Conservation (phyloP, 75 land plant species). For the Cupressus sempervirens region DNA sequence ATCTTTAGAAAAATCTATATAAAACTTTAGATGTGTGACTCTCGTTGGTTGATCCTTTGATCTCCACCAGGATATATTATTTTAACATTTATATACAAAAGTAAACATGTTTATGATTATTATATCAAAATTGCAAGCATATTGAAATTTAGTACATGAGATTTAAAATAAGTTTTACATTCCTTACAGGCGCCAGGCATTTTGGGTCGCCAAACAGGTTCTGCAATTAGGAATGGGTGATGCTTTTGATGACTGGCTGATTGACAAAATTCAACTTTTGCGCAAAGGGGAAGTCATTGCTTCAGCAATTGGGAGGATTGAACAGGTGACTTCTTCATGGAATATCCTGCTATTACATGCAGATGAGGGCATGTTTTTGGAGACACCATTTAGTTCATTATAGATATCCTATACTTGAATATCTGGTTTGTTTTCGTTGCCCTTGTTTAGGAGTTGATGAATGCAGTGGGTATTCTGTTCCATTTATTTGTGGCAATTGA, state of each 20-base stretch:
- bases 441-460: background rate
- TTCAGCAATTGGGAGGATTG: constrained; percentile 63
- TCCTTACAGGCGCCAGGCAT: constrained; percentile 76
- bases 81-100: background rate
- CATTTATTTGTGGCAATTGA: background rate
- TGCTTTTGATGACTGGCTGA: constrained; percentile 97
- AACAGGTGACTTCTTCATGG: constrained; percentile 50
- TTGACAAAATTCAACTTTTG: constrained; percentile 77
- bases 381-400: background rate
- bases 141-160: background rate
- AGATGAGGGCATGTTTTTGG: background rate
- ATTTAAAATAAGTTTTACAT: background rate
- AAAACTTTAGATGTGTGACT: background rate
- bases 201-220: constrained; percentile 97
- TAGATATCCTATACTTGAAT: background rate
- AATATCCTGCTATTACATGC: background rate
- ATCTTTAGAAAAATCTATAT: background rate
- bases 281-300: constrained; percentile 84
- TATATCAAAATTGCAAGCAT: background rate
- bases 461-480: background rate
- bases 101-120: background rate
- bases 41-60: background rate
- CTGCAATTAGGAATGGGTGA: constrained; percentile 99
- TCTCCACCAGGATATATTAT: background rate
- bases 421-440: background rate